phyloP scores from a whole-genome alignment of 2,329 filamentous ascomycete genomes.

The Didymella pinodella region DNA sequence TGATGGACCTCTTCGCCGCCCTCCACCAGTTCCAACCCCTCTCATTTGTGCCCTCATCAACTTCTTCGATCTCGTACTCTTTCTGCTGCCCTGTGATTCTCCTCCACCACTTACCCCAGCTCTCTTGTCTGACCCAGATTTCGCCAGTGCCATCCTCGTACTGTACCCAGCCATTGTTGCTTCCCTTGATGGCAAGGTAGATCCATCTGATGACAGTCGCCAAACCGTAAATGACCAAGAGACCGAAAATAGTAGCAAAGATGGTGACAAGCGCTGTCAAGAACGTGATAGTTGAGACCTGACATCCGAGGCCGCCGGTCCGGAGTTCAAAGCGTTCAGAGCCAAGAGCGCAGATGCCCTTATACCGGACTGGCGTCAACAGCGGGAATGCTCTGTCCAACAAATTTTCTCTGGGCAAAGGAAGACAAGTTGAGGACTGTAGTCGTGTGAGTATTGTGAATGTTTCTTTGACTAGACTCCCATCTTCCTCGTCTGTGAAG shows the following conservation, averaged over 20 bases:
- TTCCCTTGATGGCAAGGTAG: conserved; percentile 24
- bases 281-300: conserved; percentile 57
- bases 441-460: not conserved
- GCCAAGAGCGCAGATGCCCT: conserved; percentile 47
- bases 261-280: conserved; percentile 55
- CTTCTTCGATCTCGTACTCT: conserved; percentile 37
- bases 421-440: conserved; percentile 55
- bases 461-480: not conserved
- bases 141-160: conserved; percentile 40
- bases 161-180: conserved; percentile 39
- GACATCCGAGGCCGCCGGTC: conserved; percentile 55
- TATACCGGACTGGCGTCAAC: conserved; percentile 50
- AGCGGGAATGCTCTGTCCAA: conserved; percentile 46
- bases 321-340: conserved; percentile 57
- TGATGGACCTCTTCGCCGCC: conserved; percentile 16
- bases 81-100: conserved; percentile 30
- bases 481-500: not conserved
- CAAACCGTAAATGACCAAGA: conserved; percentile 47
- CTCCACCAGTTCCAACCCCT: conserved; percentile 36
- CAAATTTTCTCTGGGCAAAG: conserved; percentile 50
- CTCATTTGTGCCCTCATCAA: conserved; percentile 39
- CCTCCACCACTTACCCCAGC: conserved; percentile 43
- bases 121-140: conserved; percentile 44
- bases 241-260: conserved; percentile 51
- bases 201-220: conserved; percentile 27